Evolutionary conservation across 805 yeast genomes (phyloP).

Genomic region (Candida maltosa): DNA sequence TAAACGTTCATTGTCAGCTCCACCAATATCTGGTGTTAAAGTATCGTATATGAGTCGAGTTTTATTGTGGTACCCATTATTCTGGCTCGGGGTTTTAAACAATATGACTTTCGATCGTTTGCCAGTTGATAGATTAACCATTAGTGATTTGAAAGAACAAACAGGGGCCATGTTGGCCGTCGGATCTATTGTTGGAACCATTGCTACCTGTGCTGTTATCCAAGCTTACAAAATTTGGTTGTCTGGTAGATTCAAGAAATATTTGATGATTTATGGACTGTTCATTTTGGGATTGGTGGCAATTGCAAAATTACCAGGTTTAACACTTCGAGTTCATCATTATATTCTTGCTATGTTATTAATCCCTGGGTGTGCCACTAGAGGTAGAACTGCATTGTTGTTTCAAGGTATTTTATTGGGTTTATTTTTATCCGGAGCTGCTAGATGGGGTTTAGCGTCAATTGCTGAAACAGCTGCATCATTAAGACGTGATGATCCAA

Average conservation of each 20-base stretch:
- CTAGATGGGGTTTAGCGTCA: slow-evolving; percentile 93
- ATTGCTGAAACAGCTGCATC: slow-evolving; percentile 73
- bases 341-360: slow-evolving; percentile 72
- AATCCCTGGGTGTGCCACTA: slow-evolving; percentile 80
- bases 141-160: slow-evolving; percentile 65
- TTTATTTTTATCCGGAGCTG: slow-evolving; percentile 74
- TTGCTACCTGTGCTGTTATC: slow-evolving; percentile 53
- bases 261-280: slow-evolving; percentile 50
- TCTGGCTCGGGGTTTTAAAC: slow-evolving; percentile 82
- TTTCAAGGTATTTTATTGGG: slow-evolving; percentile 88
- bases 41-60: slow-evolving; percentile 42
- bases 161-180: slow-evolving; percentile 76
- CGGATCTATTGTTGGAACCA: slow-evolving; percentile 41
- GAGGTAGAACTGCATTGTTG: slow-evolving; percentile 64
- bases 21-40: slow-evolving; percentile 7
- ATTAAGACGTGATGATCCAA: slow-evolving; percentile 72
- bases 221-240: slow-evolving; percentile 83
- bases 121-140: slow-evolving; percentile 81
- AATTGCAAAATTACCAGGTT: slow-evolving; percentile 55
- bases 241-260: slow-evolving; percentile 63
- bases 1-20: slow-evolving; percentile 40
- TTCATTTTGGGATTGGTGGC: slow-evolving; percentile 43
- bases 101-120: slow-evolving; percentile 84
- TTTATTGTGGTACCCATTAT: slow-evolving; percentile 70
- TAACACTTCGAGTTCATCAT: slow-evolving; percentile 77